phyloP scores from a whole-genome alignment of 176 grass and related monocot genomes.

The Aegilops speltoides region DNA sequence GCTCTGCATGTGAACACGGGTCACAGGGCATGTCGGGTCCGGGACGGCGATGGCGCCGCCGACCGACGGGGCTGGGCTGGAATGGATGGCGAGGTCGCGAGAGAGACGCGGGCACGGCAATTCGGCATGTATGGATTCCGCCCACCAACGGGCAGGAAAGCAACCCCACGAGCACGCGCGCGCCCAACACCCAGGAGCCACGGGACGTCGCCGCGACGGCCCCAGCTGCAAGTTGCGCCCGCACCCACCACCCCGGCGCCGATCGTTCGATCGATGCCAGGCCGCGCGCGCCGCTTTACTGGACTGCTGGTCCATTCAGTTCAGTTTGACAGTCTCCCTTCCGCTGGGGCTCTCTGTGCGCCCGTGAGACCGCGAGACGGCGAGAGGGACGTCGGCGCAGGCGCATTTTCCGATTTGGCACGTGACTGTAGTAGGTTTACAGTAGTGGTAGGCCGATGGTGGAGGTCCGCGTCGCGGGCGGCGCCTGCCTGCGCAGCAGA shows the following conservation, averaged over 20 bases:
- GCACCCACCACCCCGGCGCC: not conserved
- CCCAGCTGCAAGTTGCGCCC: slow-evolving; percentile 32
- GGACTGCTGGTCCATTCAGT: not conserved
- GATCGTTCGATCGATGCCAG: not conserved
- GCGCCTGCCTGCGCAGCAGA: not conserved
- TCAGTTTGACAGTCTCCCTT: not conserved
- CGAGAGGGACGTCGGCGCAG: not conserved
- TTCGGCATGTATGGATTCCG: not conserved
- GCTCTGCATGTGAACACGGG: slow-evolving; percentile 21
- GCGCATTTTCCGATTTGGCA: slow-evolving; percentile 32
- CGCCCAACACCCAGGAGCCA: slow-evolving; percentile 32
- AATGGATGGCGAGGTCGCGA: not conserved
- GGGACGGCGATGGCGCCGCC: not conserved
- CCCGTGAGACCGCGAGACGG: not conserved
- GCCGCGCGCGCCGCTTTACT: slow-evolving; percentile 7
- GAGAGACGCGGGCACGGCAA: not conserved
- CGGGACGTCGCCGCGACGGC: not conserved
- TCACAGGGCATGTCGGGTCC: slow-evolving; percentile 31
- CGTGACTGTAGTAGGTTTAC: slow-evolving; percentile 22
- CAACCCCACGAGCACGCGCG: slow-evolving; percentile 63
- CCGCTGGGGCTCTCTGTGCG: not conserved
- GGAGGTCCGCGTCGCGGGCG: slow-evolving; percentile 31
- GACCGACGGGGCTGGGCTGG: not conserved
- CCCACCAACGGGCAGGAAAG: slow-evolving; percentile 43
- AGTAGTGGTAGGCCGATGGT: not conserved